Conservation (phyloP, 2,329 filamentous ascomycete species). For the Cytospora piceicola region DNA sequence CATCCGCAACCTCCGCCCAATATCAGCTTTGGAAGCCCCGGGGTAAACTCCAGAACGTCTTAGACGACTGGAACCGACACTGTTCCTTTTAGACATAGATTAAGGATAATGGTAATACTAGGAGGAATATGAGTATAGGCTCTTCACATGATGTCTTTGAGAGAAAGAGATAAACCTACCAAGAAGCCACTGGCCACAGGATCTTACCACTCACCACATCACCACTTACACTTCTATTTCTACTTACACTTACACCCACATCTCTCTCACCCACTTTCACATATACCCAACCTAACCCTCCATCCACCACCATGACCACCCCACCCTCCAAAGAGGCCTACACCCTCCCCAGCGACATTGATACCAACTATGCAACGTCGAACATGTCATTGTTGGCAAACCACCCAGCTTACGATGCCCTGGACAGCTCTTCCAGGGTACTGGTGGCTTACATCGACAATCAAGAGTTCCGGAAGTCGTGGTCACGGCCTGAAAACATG, state of each 20-base stretch:
- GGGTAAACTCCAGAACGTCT: not conserved
- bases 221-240: not conserved
- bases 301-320: not conserved
- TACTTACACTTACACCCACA: not conserved
- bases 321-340: not conserved
- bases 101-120: too few species aligned
- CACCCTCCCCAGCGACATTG: conserved; percentile 42
- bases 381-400: conserved; percentile 41
- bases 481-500: conserved; percentile 41
- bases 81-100: not conserved
- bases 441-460: conserved; percentile 38
- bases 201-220: not conserved
- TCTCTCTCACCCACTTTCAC: too few species aligned
- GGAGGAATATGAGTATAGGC: not conserved
- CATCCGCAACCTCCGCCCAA: conserved; percentile 1
- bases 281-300: too few species aligned
- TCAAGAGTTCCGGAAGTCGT: conserved; percentile 36
- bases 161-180: not conserved
- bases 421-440: conserved; percentile 40
- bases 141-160: not conserved
- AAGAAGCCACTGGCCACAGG: not conserved
- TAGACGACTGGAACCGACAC: too few species aligned
- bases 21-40: too few species aligned
- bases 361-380: conserved; percentile 41
- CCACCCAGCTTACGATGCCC: conserved; percentile 45